These are phyloP conservation scores for Stephania cephalantha DNA, from an alignment of 164 flowering plant species.

Conservation along the genomic window DNA sequence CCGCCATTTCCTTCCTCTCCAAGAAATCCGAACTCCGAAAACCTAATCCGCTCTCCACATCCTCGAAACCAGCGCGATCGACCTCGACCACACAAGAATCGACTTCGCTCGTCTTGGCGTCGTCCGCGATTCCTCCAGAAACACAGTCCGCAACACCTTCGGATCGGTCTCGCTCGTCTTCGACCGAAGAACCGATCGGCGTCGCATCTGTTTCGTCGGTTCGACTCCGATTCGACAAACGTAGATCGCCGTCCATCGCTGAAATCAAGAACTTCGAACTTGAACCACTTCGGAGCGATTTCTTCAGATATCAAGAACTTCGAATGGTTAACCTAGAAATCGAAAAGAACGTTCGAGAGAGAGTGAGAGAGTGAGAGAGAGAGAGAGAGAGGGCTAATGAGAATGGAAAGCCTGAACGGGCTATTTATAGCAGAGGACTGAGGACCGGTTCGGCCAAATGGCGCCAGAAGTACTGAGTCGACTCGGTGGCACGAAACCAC, in stretches of 20 bases:
- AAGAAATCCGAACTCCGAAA: not conserved
- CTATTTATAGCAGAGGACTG: not conserved
- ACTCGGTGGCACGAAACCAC: no score
- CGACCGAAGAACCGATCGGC: not conserved
- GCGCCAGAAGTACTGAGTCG: not conserved
- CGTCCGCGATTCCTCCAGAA: not conserved
- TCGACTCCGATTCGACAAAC: not conserved
- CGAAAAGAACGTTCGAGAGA: not conserved
- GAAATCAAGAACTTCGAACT: not conserved
- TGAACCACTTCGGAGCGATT: not conserved
- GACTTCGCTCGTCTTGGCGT: not conserved
- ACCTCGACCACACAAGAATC: not conserved
- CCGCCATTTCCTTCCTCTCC: not conserved
- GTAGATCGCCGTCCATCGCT: not conserved
- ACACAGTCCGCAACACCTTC: not conserved
- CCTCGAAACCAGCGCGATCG: not conserved
- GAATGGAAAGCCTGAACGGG: not conserved
- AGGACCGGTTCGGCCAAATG: not conserved
- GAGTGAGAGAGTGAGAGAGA: not conserved
- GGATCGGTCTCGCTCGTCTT: not conserved
- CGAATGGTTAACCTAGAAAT: not conserved
- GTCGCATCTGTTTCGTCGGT: not conserved
- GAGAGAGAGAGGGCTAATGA: not conserved
- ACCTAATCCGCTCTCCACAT: not conserved
- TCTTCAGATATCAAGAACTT: not conserved